Conservation (phyloP, 2,329 filamentous ascomycete species). For the Aureobasidium mangrovei region DNA sequence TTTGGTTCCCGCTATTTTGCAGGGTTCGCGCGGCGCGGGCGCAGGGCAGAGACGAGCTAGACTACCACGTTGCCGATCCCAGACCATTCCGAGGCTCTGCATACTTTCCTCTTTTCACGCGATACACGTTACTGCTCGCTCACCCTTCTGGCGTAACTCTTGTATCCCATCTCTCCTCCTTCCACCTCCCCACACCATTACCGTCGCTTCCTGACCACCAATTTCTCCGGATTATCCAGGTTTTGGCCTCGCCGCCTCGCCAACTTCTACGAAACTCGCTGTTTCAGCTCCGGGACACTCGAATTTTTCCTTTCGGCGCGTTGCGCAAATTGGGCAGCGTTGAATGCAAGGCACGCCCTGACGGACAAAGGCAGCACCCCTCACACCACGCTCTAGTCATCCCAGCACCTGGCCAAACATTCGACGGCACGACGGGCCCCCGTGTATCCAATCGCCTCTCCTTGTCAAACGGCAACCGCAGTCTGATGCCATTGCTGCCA, state of each 20-base stretch:
- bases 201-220: background rate
- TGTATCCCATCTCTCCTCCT: constrained; percentile 6
- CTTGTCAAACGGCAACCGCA: constrained; percentile 6
- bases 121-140: constrained; percentile 9
- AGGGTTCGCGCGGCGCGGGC: constrained; percentile 7
- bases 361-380: constrained; percentile 15
- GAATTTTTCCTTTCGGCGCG: constrained; percentile 4
- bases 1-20: constrained; percentile 13
- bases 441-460: constrained; percentile 12
- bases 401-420: constrained; percentile 14
- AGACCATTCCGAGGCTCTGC: constrained; percentile 14
- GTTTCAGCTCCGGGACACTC: constrained; percentile 11
- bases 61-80: constrained; percentile 3
- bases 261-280: background rate
- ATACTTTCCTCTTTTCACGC: constrained; percentile 12
- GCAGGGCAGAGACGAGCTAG: constrained; percentile 10
- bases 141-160: constrained; percentile 4
- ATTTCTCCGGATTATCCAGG: background rate
- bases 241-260: background rate
- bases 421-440: constrained; percentile 8
- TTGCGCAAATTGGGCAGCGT: constrained; percentile 13
- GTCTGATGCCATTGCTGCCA: constrained; percentile 13
- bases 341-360: constrained; percentile 17
- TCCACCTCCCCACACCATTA: background rate
- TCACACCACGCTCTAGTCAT: constrained; percentile 15